Evolutionary conservation across 805 yeast genomes (phyloP).

Genomic region (Metschnikowia proteae): DNA sequence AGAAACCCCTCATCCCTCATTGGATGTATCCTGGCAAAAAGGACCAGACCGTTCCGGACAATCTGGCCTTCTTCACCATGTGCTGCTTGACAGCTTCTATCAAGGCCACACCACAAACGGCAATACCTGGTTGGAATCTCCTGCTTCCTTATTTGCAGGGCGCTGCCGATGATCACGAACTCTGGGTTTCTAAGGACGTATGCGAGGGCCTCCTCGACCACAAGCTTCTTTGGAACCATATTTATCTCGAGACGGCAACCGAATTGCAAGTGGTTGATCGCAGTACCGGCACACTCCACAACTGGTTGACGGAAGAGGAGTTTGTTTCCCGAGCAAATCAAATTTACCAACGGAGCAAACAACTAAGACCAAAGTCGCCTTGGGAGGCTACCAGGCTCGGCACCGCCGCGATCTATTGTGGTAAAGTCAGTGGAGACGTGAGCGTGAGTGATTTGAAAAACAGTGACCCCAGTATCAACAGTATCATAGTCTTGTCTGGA

Average conservation of each 20-base stretch:
- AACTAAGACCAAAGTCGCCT: neutral
- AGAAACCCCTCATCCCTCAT: slow-evolving; percentile 56
- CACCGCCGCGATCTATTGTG: slow-evolving; percentile 28
- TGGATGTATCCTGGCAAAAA: slow-evolving; percentile 62
- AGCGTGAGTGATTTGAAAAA: slow-evolving; percentile 7
- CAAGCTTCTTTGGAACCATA: slow-evolving; percentile 49
- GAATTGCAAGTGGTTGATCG: slow-evolving; percentile 20
- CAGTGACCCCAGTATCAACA: slow-evolving; percentile 2
- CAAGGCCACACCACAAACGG: slow-evolving; percentile 5
- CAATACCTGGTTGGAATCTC: slow-evolving; percentile 10
- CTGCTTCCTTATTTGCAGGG: slow-evolving; percentile 70
- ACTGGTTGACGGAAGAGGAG: slow-evolving; percentile 24
- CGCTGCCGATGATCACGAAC: slow-evolving; percentile 91
- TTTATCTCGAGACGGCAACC: slow-evolving; percentile 14
- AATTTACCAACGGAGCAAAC: slow-evolving; percentile 7
- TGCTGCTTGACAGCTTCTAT: slow-evolving; percentile 17
- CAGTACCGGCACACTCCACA: slow-evolving; percentile 19
- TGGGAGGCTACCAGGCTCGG: slow-evolving; percentile 16
- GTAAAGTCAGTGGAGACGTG: slow-evolving; percentile 20
- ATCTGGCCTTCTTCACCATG: slow-evolving; percentile 7
- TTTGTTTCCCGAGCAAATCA: slow-evolving; percentile 18
- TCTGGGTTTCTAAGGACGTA: slow-evolving; percentile 51
- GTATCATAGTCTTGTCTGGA: slow-evolving; percentile 26
- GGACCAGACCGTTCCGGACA: neutral
- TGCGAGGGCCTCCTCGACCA: slow-evolving; percentile 52